Evolutionary conservation across 2,329 filamentous ascomycete species (phyloP).

Genomic region (Fusarium scirpi): DNA sequence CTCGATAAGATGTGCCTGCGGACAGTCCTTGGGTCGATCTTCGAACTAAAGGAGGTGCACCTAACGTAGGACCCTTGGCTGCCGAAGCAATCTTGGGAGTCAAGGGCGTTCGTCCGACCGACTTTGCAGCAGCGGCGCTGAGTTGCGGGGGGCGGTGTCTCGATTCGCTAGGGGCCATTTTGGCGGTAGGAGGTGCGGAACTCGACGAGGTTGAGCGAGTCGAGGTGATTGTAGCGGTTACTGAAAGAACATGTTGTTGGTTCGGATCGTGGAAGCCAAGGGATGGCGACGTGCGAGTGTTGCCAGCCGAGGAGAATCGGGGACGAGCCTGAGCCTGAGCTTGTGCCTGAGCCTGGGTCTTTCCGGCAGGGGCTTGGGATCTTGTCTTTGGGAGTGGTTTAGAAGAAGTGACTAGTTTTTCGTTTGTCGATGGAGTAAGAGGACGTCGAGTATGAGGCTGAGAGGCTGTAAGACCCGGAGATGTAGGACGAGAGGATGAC

Average conservation of each 20-base stretch:
- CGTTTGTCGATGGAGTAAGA: slow-evolving; percentile 18
- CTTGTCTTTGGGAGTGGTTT: slow-evolving; percentile 36
- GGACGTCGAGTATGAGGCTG: slow-evolving; percentile 31
- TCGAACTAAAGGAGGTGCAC: slow-evolving; percentile 57
- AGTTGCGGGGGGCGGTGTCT: slow-evolving; percentile 77
- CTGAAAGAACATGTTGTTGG: slow-evolving; percentile 49
- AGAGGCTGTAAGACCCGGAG: slow-evolving; percentile 21
- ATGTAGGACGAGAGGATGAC: slow-evolving; percentile 39
- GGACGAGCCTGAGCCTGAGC: slow-evolving; percentile 35
- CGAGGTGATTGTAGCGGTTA: slow-evolving; percentile 49
- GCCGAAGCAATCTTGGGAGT: slow-evolving; percentile 66
- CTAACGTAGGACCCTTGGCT: slow-evolving; percentile 54
- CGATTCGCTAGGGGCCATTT: slow-evolving; percentile 63
- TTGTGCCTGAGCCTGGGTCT: slow-evolving; percentile 15
- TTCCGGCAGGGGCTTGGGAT: slow-evolving; percentile 29
- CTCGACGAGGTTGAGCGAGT: slow-evolving; percentile 46
- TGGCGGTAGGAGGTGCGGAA: slow-evolving; percentile 39
- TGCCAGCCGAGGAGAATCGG: slow-evolving; percentile 41
- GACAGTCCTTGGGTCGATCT: slow-evolving; percentile 48
- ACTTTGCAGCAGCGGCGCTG: slow-evolving; percentile 70
- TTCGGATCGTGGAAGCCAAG: slow-evolving; percentile 41
- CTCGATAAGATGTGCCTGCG: slow-evolving; percentile 27
- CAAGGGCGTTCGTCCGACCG: slow-evolving; percentile 61
- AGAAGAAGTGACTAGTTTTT: slow-evolving; percentile 29
- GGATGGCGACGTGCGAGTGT: slow-evolving; percentile 32